Conservation (phyloP, 768 basidiomycete genomes). For the Tylopilus plumbeoviolaceoides region DNA sequence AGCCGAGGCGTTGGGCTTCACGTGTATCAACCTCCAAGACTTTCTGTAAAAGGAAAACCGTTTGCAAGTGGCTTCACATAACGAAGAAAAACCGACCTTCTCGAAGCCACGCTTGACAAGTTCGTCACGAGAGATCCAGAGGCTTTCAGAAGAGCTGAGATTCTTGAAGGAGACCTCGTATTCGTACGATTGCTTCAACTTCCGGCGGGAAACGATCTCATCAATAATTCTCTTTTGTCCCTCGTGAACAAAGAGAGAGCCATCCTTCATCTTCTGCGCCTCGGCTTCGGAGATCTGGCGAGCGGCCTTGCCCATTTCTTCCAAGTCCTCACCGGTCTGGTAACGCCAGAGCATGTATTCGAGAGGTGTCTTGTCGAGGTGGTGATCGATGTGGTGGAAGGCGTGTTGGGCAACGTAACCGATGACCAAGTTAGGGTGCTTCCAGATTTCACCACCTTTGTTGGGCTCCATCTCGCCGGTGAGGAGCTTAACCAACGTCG, state of each 20-base stretch:
- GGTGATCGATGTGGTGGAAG: constrained; percentile 98
- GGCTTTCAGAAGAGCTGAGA: constrained; percentile 94
- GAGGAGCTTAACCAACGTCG: constrained; percentile 93
- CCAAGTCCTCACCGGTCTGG: constrained; percentile 98
- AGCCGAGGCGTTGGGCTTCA: constrained; percentile 94
- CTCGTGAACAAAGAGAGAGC: constrained; percentile 78
- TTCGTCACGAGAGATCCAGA: constrained; percentile 96
- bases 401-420: constrained; percentile 99
- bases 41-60: constrained; percentile 49
- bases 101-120: constrained; percentile 98
- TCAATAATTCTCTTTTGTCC: constrained; percentile 95
- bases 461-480: constrained; percentile 96
- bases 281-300: constrained; percentile 88
- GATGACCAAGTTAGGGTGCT: constrained; percentile 99
- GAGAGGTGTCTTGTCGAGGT: constrained; percentile 97
- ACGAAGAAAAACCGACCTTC: constrained; percentile 50
- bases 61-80: not conserved
- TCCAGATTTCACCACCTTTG: constrained; percentile 97
- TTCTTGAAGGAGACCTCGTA: constrained; percentile 97
- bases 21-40: constrained; percentile 96
- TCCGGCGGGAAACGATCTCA: constrained; percentile 88
- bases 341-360: constrained; percentile 99
- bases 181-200: constrained; percentile 99
- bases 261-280: constrained; percentile 95
- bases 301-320: constrained; percentile 91